Evolutionary conservation across 768 basidiomycete genomes (phyloP).

Genomic region (Mycena vulgaris): DNA sequence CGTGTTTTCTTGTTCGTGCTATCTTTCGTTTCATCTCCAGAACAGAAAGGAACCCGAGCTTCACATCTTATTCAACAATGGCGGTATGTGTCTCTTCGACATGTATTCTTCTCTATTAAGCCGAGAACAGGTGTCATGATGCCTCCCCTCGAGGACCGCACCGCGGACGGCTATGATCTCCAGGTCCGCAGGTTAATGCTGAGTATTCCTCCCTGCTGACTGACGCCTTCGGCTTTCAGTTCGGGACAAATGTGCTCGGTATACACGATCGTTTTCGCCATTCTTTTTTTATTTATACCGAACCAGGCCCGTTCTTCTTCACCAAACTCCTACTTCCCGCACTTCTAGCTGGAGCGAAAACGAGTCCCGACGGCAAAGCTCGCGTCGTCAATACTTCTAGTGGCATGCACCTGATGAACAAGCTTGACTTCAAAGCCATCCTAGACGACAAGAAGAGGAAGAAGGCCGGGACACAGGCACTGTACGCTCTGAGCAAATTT

Average conservation of each 20-base stretch:
- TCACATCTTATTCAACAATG: slow-evolving; percentile 50
- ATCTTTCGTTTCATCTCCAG: background rate
- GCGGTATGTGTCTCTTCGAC: slow-evolving; percentile 34
- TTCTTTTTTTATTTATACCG: background rate
- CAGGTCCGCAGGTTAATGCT: slow-evolving; percentile 3
- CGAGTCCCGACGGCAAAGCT: slow-evolving; percentile 43
- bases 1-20: background rate
- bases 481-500: slow-evolving; percentile 44
- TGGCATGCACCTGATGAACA: slow-evolving; percentile 34
- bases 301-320: slow-evolving; percentile 45
- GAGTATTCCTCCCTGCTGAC: background rate
- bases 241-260: slow-evolving; percentile 44
- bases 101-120: background rate
- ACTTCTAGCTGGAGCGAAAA: slow-evolving; percentile 41
- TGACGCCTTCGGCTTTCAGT: slow-evolving; percentile 42
- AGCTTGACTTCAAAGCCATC: slow-evolving; percentile 45
- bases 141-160: slow-evolving; percentile 46
- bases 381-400: slow-evolving; percentile 51
- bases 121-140: slow-evolving; percentile 47
- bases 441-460: slow-evolving; percentile 42
- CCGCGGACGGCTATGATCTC: slow-evolving; percentile 40
- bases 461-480: slow-evolving; percentile 29
- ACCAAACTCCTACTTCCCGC: slow-evolving; percentile 48
- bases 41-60: slow-evolving; percentile 45
- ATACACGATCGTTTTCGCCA: background rate